A percentile compares a stretch with the other conserved stretches of the same genome.
phyloP scores from a whole-genome alignment of 495 filamentous ascomycete genomes.

The Aspergillus leporis region DNA sequence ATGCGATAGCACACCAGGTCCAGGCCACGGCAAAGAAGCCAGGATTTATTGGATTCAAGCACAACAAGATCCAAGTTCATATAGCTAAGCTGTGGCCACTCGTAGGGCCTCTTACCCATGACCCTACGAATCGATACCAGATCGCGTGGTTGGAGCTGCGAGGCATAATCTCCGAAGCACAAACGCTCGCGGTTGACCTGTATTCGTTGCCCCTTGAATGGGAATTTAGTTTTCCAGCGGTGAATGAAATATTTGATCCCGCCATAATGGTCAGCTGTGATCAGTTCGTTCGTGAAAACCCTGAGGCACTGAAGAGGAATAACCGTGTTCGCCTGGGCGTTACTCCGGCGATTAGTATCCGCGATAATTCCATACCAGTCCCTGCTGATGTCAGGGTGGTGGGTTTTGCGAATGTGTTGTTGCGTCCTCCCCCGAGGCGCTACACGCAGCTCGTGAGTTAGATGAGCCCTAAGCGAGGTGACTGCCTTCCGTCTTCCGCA shows the following conservation, averaged over 20 bases:
- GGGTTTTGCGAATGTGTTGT: slow-evolving; percentile 16
- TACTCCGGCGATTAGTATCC: slow-evolving; percentile 16
- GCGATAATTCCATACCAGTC: slow-evolving; percentile 11
- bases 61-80: slow-evolving; percentile 14
- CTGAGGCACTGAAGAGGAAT: slow-evolving; percentile 12
- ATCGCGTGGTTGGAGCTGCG: slow-evolving; percentile 21
- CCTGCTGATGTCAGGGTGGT: slow-evolving; percentile 15
- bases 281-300: slow-evolving; percentile 12
- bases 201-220: slow-evolving; percentile 23
- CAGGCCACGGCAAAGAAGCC: slow-evolving; percentile 17
- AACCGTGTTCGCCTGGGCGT: slow-evolving; percentile 17
- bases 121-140: slow-evolving; percentile 5
- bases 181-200: slow-evolving; percentile 27
- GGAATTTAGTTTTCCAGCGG: slow-evolving; percentile 26
- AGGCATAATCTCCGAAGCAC: slow-evolving; percentile 24
- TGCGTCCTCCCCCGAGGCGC: slow-evolving; percentile 13
- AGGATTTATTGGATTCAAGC: slow-evolving; percentile 22
- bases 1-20: slow-evolving; percentile 15
- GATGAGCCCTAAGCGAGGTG: not conserved
- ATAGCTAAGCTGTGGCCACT: slow-evolving; percentile 20
- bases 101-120: slow-evolving; percentile 20
- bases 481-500: no score
- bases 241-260: slow-evolving; percentile 28
- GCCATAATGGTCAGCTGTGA: slow-evolving; percentile 29
- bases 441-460: not conserved